phyloP scores from a whole-genome alignment of 345 rosid genomes.

The Eucalyptus urophylla region DNA sequence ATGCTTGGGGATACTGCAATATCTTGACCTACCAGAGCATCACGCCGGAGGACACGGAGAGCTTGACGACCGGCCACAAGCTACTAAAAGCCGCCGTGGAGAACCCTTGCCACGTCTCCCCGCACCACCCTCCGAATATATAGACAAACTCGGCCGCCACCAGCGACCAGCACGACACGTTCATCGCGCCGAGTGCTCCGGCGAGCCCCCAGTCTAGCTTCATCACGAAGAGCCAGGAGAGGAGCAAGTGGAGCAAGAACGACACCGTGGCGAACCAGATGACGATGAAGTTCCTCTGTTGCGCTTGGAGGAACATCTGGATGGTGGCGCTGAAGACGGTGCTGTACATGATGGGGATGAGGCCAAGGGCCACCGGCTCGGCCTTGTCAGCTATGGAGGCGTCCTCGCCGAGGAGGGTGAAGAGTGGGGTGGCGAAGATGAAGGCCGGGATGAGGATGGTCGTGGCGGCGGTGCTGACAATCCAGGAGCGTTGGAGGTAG shows the following conservation, averaged over 20 bases:
- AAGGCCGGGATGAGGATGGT: slow-evolving; percentile 7
- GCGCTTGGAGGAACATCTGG: slow-evolving; percentile 17
- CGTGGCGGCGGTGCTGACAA: slow-evolving; percentile 1
- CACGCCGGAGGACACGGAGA: slow-evolving; percentile 9
- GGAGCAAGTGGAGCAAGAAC: neutral
- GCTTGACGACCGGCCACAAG: slow-evolving; percentile 8
- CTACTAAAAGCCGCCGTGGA: neutral
- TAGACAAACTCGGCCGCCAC: neutral
- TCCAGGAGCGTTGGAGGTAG: slow-evolving; percentile 27
- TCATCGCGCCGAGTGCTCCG: slow-evolving; percentile 1
- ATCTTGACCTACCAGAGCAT: slow-evolving; percentile 1
- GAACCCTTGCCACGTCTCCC: slow-evolving; percentile 8
- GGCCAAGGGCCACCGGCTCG: neutral
- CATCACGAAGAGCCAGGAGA: slow-evolving; percentile 1
- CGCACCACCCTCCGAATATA: slow-evolving; percentile 5
- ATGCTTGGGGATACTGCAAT: neutral
- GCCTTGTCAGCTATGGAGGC: slow-evolving; percentile 1
- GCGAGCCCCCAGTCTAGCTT: neutral
- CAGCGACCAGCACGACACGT: slow-evolving; percentile 1
- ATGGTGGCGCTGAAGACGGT: slow-evolving; percentile 4
- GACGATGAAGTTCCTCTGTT: slow-evolving; percentile 6
- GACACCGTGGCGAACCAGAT: slow-evolving; percentile 1
- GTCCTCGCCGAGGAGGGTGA: slow-evolving; percentile 4
- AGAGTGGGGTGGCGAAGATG: slow-evolving; percentile 4
- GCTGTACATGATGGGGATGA: slow-evolving; percentile 13